These are phyloP conservation scores for California macrophylla DNA, from an alignment of 441 rosid species.

Conservation along the genomic window DNA sequence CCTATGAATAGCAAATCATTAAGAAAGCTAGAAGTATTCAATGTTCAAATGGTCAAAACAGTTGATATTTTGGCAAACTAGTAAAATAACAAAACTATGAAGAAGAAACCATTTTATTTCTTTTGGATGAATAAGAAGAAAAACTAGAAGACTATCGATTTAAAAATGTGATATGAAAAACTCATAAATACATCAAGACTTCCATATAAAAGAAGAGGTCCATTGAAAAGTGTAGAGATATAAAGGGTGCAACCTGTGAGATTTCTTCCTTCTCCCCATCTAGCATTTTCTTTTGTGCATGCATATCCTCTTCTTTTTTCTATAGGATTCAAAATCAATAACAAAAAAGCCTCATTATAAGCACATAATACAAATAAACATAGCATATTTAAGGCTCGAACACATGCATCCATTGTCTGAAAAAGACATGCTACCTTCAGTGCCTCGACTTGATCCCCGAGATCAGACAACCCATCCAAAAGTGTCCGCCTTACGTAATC, in stretches of 20 bases:
- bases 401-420: conserved; percentile 6
- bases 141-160: not conserved
- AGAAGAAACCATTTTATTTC: not conserved
- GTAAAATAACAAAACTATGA: not conserved
- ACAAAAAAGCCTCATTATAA: conserved; percentile 2
- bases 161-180: not conserved
- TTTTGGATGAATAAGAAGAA: not conserved
- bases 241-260: conserved; percentile 60
- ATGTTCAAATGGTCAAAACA: not conserved
- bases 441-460: conserved; percentile 79
- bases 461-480: conserved; percentile 81
- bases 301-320: conserved; percentile 96
- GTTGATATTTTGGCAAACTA: not conserved
- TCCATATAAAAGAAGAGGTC: not conserved
- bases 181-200: not conserved
- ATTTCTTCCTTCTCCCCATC: conserved; percentile 88
- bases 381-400: conserved; percentile 5
- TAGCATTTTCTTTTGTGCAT: conserved; percentile 96
- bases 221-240: not conserved
- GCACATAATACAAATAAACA: conserved; percentile 12
- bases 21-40: not conserved
- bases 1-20: not conserved
- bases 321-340: conserved; percentile 22
- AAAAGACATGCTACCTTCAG: conserved; percentile 49
- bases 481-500: conserved; percentile 65